phyloP scores from a whole-genome alignment of 2,329 filamentous ascomycete species.

The Phyllosticta citribraziliensis region DNA sequence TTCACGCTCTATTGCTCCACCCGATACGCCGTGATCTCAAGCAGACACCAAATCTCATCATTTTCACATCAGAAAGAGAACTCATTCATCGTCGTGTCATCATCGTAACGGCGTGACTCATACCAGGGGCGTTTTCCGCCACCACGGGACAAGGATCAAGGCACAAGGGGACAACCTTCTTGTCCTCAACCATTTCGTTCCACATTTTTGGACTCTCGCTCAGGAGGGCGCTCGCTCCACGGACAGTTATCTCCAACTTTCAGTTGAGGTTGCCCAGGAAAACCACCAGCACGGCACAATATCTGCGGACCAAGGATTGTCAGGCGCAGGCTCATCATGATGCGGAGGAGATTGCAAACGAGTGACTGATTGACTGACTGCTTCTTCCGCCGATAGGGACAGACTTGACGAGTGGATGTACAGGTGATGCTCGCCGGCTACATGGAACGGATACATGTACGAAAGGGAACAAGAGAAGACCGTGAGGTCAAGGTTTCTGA shows the following conservation, averaged over 20 bases:
- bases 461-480: neutral
- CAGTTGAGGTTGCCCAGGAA: slow-evolving; percentile 10
- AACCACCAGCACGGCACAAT: slow-evolving; percentile 11
- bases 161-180: neutral
- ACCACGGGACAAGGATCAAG: neutral
- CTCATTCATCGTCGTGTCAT: neutral
- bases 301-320: neutral
- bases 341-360: neutral
- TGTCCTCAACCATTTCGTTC: too few species aligned
- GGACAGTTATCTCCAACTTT: neutral
- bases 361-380: neutral
- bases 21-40: too few species aligned
- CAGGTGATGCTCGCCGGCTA: neutral
- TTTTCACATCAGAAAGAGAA: neutral
- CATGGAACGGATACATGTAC: neutral
- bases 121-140: neutral
- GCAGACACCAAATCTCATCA: neutral
- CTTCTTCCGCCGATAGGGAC: neutral
- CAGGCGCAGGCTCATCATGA: neutral
- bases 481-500: neutral
- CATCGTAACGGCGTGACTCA: neutral
- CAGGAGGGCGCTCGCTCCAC: too few species aligned
- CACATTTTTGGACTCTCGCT: too few species aligned
- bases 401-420: neutral
- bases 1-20: too few species aligned